A percentile compares a stretch with the other conserved stretches of the same genome.
Conservation (phyloP, 257 asterid genomes). For the Nemophila menziesii region DNA sequence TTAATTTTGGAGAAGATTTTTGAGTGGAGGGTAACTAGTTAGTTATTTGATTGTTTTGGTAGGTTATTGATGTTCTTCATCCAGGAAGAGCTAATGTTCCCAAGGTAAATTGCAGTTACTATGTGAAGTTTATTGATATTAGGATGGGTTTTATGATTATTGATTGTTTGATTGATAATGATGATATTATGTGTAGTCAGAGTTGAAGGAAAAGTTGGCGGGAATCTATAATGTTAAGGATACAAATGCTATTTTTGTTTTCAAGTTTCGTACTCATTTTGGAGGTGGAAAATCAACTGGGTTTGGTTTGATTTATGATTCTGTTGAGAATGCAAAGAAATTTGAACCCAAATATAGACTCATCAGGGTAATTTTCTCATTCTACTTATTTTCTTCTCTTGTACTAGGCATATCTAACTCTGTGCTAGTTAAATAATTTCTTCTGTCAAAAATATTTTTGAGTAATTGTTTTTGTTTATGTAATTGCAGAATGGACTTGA, state of each 20-base stretch:
- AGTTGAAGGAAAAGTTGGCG: conserved; percentile 1
- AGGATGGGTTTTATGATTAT: not conserved
- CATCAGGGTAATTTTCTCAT: not conserved
- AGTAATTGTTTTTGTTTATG: not conserved
- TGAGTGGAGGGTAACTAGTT: not conserved
- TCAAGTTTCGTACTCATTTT: conserved; percentile 1
- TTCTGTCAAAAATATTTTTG: not conserved
- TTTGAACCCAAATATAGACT: conserved; percentile 1
- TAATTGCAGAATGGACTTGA: conserved; percentile 1
- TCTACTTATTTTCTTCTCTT: not conserved
- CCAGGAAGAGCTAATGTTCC: conserved; percentile 2
- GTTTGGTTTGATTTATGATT: not conserved
- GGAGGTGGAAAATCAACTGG: conserved; percentile 4
- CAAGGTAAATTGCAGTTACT: not conserved
- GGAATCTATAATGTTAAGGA: not conserved
- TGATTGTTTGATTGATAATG: not conserved
- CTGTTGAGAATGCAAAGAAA: conserved; percentile 3
- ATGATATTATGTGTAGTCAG: not conserved
- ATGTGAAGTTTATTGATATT: not conserved
- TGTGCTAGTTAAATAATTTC: not conserved
- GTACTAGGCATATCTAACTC: too few species aligned
- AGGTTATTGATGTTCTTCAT: conserved; percentile 2
- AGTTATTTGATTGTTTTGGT: not conserved
- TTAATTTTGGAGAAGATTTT: not conserved
- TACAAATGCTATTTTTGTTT: conserved; percentile 1